Conservation (phyloP, 2,329 filamentous ascomycete species). For the Nigrograna mackinnonii region DNA sequence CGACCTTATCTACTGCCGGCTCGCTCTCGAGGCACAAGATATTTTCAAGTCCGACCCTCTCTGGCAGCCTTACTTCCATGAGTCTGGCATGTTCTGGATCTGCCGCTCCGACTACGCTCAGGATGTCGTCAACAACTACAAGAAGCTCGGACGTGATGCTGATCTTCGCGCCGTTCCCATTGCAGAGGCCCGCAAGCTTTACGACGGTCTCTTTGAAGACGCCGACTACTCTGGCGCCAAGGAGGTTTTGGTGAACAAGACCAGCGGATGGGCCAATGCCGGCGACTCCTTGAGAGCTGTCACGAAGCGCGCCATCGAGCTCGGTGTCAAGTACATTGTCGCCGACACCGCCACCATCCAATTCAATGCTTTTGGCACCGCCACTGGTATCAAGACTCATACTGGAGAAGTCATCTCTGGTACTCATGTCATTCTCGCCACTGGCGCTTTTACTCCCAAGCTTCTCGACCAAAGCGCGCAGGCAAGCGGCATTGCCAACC, state of each 20-base stretch:
- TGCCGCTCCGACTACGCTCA: slow-evolving; percentile 48
- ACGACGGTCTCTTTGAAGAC: slow-evolving; percentile 62
- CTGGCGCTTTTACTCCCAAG: slow-evolving; percentile 48
- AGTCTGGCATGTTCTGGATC: slow-evolving; percentile 55
- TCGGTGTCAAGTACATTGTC: slow-evolving; percentile 52
- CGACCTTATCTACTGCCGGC: slow-evolving; percentile 64
- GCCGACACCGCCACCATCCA: not conserved
- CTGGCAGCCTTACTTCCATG: slow-evolving; percentile 57
- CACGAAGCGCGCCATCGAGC: slow-evolving; percentile 55
- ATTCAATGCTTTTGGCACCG: not conserved
- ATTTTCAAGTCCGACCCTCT: slow-evolving; percentile 62
- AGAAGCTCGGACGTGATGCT: slow-evolving; percentile 51
- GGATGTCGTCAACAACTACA: slow-evolving; percentile 55
- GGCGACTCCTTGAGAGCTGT: slow-evolving; percentile 60
- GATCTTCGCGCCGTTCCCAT: slow-evolving; percentile 50
- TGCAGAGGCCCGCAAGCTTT: slow-evolving; percentile 59
- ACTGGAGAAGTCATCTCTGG: slow-evolving; percentile 46
- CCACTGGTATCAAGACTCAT: not conserved
- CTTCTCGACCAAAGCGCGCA: slow-evolving; percentile 53
- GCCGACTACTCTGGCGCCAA: slow-evolving; percentile 64
- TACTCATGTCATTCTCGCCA: slow-evolving; percentile 40
- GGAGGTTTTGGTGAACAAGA: slow-evolving; percentile 64
- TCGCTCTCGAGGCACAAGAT: slow-evolving; percentile 69
- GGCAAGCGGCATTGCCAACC: slow-evolving; percentile 48
- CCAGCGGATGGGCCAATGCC: slow-evolving; percentile 67